A percentile compares a stretch with the other conserved stretches of the same genome.
Conservation (phyloP, 2,329 filamentous ascomycete genomes). For the Aureobasidium melanogenum region DNA sequence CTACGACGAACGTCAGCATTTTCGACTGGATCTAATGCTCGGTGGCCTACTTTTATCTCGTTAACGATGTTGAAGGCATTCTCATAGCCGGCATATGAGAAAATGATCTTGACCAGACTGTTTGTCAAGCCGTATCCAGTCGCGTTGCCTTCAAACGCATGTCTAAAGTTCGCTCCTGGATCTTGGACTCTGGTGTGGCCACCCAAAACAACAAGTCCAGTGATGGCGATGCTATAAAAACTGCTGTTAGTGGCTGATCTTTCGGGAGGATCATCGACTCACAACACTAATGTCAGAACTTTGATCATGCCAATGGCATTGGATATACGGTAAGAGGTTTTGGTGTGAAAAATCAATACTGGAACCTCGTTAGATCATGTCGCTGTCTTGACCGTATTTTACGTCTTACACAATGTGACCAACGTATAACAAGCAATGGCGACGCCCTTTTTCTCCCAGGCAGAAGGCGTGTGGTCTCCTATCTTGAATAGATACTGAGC, state of each 20-base stretch:
- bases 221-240: constrained; percentile 21
- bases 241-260: neutral
- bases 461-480: constrained; percentile 39
- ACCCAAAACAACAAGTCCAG: constrained; percentile 54
- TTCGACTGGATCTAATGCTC: neutral
- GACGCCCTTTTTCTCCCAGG: constrained; percentile 60
- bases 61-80: constrained; percentile 57
- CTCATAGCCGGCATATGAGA: constrained; percentile 45
- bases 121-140: constrained; percentile 46
- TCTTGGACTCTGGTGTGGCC: constrained; percentile 44
- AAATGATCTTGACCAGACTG: constrained; percentile 46
- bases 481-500: constrained; percentile 56
- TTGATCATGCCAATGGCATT: constrained; percentile 53
- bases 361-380: neutral
- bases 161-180: constrained; percentile 45
- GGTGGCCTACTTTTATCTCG: constrained; percentile 41
- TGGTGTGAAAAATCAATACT: constrained; percentile 46
- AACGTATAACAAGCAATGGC: constrained; percentile 56
- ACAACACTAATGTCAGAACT: constrained; percentile 53
- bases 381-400: neutral
- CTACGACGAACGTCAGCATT: constrained; percentile 20
- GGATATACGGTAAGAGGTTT: constrained; percentile 46
- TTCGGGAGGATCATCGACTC: constrained; percentile 5
- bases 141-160: constrained; percentile 44
- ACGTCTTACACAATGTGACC: constrained; percentile 43